Evolutionary conservation across 352 stramenopile genomes (phyloP).

Genomic region (Phytopythium vexans): DNA sequence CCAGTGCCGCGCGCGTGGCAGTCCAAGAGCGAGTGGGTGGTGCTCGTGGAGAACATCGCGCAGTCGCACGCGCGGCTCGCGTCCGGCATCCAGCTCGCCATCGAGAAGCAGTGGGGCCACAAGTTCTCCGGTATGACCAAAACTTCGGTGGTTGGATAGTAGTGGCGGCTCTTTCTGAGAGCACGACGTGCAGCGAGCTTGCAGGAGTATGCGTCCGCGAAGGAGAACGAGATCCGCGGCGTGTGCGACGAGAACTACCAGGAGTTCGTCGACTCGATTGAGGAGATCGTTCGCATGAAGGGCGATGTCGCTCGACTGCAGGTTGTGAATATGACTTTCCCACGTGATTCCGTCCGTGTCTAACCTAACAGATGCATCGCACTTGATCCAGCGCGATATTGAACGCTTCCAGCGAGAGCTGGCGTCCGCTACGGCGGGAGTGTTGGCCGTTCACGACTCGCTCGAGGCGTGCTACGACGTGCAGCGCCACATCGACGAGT

Average conservation of each 20-base stretch:
- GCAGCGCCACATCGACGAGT: conserved; percentile 70
- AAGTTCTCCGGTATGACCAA: conserved; percentile 52
- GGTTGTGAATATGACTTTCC: conserved; percentile 12
- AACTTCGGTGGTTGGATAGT: neutral
- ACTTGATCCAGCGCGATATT: conserved; percentile 42
- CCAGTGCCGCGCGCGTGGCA: conserved; percentile 35
- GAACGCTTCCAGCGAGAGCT: conserved; percentile 65
- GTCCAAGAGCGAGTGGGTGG: conserved; percentile 70
- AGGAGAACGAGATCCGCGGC: conserved; percentile 72
- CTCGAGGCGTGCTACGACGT: conserved; percentile 54
- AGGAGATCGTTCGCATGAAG: conserved; percentile 84
- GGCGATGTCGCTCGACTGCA: conserved; percentile 63
- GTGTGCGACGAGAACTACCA: conserved; percentile 79
- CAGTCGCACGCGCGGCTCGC: conserved; percentile 67
- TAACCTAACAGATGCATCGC: neutral
- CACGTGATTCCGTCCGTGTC: neutral
- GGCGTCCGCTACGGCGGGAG: conserved; percentile 33
- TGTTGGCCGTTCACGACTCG: conserved; percentile 56
- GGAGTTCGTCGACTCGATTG: conserved; percentile 79
- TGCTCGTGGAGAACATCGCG: conserved; percentile 79
- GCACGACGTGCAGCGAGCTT: conserved; percentile 34
- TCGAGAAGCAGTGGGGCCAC: conserved; percentile 79
- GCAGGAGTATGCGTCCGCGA: conserved; percentile 48
- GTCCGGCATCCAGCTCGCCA: conserved; percentile 71
- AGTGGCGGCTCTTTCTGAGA: conserved; percentile 6